A percentile compares a stretch with the other conserved stretches of the same genome.
These are phyloP conservation scores for Gnomoniopsis sp. DNA, from an alignment of 2,329 filamentous ascomycete species.

Conservation along the genomic window DNA sequence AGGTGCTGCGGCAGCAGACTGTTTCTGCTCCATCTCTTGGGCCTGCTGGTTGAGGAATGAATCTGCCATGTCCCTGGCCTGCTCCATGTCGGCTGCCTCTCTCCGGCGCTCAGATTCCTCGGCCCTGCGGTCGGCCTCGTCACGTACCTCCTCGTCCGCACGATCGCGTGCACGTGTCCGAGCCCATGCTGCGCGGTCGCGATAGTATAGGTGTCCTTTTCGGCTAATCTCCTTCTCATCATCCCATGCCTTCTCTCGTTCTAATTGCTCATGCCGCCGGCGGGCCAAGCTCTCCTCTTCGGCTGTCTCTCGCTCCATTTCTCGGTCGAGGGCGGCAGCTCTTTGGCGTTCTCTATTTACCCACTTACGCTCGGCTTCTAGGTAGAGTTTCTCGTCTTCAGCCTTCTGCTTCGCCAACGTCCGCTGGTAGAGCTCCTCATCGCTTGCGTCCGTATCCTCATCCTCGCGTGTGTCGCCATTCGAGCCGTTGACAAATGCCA, in stretches of 20 bases:
- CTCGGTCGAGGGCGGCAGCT: constrained; percentile 80
- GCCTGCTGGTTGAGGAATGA: constrained; percentile 85
- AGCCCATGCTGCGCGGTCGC: constrained; percentile 80
- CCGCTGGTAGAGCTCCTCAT: constrained; percentile 77
- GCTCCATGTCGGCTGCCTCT: constrained; percentile 69
- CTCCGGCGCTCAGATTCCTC: constrained; percentile 73
- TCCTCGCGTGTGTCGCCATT: constrained; percentile 69
- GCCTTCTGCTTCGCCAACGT: constrained; percentile 67
- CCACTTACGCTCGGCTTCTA: constrained; percentile 87
- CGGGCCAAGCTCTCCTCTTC: constrained; percentile 65
- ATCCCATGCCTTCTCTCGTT: constrained; percentile 69
- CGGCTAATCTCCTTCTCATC: constrained; percentile 77
- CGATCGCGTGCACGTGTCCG: constrained; percentile 74
- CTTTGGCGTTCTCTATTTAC: constrained; percentile 81
- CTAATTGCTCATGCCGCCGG: constrained; percentile 67
- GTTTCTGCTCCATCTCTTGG: constrained; percentile 63
- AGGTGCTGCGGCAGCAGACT: constrained; percentile 46
- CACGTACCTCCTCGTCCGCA: constrained; percentile 68
- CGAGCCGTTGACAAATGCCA: constrained; percentile 80
- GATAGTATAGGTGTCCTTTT: constrained; percentile 78
- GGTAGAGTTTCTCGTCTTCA: constrained; percentile 76
- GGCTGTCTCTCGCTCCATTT: constrained; percentile 74
- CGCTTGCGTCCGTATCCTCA: constrained; percentile 82
- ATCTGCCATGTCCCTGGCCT: constrained; percentile 80
- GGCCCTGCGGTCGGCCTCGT: constrained; percentile 76